Evolutionary conservation across 257 asterid species (phyloP).

Genomic region (Capsicum pubescens): DNA sequence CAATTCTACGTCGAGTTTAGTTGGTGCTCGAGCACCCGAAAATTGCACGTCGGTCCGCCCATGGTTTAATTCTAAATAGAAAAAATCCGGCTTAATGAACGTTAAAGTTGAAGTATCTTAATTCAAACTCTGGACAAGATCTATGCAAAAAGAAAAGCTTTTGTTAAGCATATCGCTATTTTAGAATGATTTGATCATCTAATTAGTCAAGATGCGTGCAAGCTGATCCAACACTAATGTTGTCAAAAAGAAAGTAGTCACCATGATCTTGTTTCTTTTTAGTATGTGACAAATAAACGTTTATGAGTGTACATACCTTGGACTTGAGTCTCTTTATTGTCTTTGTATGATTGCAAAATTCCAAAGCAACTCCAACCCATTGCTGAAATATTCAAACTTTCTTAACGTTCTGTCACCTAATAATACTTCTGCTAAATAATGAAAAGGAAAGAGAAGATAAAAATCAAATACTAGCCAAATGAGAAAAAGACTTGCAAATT

Average conservation of each 20-base stretch:
- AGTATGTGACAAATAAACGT: too few species aligned
- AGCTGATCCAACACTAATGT: too few species aligned
- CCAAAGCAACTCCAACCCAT: conserved; percentile 73
- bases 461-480: background rate
- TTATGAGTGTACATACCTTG: conserved; percentile 45
- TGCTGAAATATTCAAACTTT: background rate
- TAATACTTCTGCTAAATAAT: background rate
- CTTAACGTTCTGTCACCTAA: conserved; percentile 28
- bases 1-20: too few species aligned
- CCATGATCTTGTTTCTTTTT: background rate
- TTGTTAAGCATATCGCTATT: too few species aligned
- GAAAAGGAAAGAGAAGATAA: background rate
- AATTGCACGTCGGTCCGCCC: too few species aligned
- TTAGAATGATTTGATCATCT: too few species aligned
- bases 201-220: too few species aligned
- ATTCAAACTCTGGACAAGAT: background rate
- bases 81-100: background rate
- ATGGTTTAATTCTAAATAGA: background rate
- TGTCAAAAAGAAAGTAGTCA: background rate
- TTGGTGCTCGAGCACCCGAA: too few species aligned
- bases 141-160: too few species aligned
- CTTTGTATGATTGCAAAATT: conserved; percentile 50
- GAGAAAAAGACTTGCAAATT: background rate
- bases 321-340: conserved; percentile 32
- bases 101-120: background rate